Evolutionary conservation across 2,329 filamentous ascomycete species (phyloP).

Genomic region (Penicillium griseofulvum): DNA sequence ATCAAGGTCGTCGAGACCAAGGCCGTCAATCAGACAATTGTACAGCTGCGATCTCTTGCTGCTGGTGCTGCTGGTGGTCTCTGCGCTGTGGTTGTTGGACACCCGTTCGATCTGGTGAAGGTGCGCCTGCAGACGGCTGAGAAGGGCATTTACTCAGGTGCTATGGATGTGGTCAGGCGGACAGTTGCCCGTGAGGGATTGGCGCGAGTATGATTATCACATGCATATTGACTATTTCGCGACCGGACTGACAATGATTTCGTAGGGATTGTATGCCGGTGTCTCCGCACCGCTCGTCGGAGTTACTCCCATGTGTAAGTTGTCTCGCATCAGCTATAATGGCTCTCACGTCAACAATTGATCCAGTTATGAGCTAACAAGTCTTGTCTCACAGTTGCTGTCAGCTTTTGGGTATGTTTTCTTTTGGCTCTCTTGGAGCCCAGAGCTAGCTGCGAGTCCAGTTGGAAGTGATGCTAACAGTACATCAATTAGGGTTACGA

Average conservation of each 20-base stretch:
- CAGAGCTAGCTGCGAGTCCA: neutral
- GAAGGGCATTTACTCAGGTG: slow-evolving; percentile 83
- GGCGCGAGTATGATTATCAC: slow-evolving; percentile 46
- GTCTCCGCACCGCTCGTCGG: slow-evolving; percentile 92
- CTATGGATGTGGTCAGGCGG: slow-evolving; percentile 87
- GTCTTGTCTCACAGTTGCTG: slow-evolving; percentile 52
- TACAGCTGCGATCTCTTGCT: slow-evolving; percentile 73
- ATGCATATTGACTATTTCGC: neutral
- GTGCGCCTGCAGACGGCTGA: slow-evolving; percentile 95
- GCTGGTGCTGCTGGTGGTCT: slow-evolving; percentile 92
- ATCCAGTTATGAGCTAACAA: slow-evolving; percentile 1
- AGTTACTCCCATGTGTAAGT: slow-evolving; percentile 98
- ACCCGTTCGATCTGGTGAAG: slow-evolving; percentile 97
- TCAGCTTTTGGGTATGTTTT: slow-evolving; percentile 62
- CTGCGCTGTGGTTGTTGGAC: slow-evolving; percentile 89
- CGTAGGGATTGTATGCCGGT: slow-evolving; percentile 85
- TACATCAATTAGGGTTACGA: slow-evolving; percentile 80
- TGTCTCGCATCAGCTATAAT: slow-evolving; percentile 3
- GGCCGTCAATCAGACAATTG: slow-evolving; percentile 49
- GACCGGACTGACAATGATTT: slow-evolving; percentile 6
- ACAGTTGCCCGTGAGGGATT: slow-evolving; percentile 85
- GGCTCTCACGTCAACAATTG: neutral
- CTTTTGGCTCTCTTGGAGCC: neutral
- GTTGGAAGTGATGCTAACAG: slow-evolving; percentile 18
- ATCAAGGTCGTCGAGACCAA: slow-evolving; percentile 29